Conservation (phyloP, 164 flowering plant genomes). For the Aristolochia fimbriata region DNA sequence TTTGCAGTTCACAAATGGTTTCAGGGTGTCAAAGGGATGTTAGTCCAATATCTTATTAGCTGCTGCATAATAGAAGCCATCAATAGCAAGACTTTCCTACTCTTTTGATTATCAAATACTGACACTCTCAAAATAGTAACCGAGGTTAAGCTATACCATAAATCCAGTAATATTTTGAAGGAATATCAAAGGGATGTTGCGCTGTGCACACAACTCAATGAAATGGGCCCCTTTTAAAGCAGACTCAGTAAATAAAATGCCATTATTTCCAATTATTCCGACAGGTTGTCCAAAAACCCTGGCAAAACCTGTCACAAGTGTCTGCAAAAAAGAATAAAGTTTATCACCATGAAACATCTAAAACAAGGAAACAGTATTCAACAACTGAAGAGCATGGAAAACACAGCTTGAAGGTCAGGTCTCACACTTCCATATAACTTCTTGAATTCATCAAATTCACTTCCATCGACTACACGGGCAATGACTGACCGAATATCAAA, state of each 20-base stretch:
- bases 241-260: conserved; percentile 88
- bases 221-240: conserved; percentile 97
- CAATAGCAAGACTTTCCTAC: too few relatives aligned
- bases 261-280: conserved; percentile 95
- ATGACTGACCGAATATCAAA: conserved; percentile 86
- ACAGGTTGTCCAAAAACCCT: conserved; percentile 81
- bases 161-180: conserved; percentile 97
- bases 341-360: background rate
- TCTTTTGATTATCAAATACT: too few relatives aligned
- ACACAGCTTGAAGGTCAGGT: background rate
- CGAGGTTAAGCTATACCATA: conserved; percentile 48
- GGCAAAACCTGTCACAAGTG: conserved; percentile 96
- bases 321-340: conserved; percentile 38
- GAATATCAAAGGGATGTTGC: conserved; percentile 91
- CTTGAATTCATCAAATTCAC: conserved; percentile 99
- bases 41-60: too few relatives aligned
- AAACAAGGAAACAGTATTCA: background rate
- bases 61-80: too few relatives aligned
- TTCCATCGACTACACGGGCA: conserved; percentile 91
- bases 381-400: background rate
- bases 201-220: conserved; percentile 84
- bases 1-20: background rate
- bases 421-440: conserved; percentile 99
- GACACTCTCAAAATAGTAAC: too few relatives aligned
- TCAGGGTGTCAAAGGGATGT: too few relatives aligned